Base-by-base conservation (phyloP, 1,284 basidiomycete species). In the Trichosporon sp. region DNA sequence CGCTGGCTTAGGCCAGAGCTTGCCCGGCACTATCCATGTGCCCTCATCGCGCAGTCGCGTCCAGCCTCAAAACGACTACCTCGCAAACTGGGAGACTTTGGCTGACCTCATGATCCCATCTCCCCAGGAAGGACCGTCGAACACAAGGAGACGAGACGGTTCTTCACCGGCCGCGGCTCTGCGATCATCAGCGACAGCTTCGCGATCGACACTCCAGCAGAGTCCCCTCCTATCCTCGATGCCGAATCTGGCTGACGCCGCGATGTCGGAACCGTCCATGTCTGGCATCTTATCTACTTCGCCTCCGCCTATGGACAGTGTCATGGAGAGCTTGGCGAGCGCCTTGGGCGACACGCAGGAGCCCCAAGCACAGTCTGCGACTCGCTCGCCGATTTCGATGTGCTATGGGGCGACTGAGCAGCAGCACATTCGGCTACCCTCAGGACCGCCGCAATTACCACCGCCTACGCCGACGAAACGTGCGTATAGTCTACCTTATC, bases 61-160 rank as follows among this genome's bases (percentile, higher is more conserved):
- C 1, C 46, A 61, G 0, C 70, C 67, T 1, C 70, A 74, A 67
- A 68, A 54, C 66, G 73, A 74, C 71, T 72, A 73, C 32, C 68
- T 78, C n/a, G 76, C 77, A 31, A 80, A 80, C 67, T 81, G 80
- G 80, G 74, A 77, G 63, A 70, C 74, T 0, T 75, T 81, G 8
- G 75, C 76, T 10, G 79, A 80, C 26, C 72, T 81, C 21, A 71
- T 77, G 1, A 72, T 68, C 3, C 16, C 71, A 61, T 4, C 68
- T 66, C 12, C 68, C 31, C 11, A 68, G 19, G 16, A 74, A 70
- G 7, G 68, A 8, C 59, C 32, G 16, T 35, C 31, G 7, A 35
- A n/a, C 31, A 11, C 14, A 11, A 14, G 19, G 63, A 32, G 5
- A 2, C 43, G 38, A 16, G 65, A 54, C 40, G 37, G 14, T 51